Percentiles rank a stretch among this genome's conserved stretches.
Evolutionary conservation across 2,329 filamentous ascomycete species (phyloP).

Genomic region (Ceratocystis huliohia): DNA sequence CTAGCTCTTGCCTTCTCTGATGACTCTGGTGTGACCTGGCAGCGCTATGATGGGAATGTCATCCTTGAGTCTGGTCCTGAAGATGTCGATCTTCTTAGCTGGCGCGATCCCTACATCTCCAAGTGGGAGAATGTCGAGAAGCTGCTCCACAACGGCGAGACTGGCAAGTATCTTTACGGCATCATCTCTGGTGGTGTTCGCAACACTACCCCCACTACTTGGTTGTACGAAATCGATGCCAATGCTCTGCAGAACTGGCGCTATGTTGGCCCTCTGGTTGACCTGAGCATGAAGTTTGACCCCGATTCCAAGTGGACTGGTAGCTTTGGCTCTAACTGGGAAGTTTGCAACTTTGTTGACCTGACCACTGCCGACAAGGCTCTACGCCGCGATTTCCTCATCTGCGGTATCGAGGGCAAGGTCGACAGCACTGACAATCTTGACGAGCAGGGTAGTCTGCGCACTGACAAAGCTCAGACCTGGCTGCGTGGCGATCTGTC

Average conservation of each 20-base stretch:
- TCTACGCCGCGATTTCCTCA: constrained; percentile 12
- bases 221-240: constrained; percentile 23
- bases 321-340: constrained; percentile 17
- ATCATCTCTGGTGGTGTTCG: constrained; percentile 30
- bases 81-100: constrained; percentile 23
- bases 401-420: constrained; percentile 17
- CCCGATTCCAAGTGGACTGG: constrained; percentile 18
- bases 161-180: constrained; percentile 28
- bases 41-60: constrained; percentile 23
- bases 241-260: constrained; percentile 22
- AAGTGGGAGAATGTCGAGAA: constrained; percentile 22
- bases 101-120: constrained; percentile 25
- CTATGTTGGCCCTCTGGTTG: constrained; percentile 21
- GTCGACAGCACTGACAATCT: constrained; percentile 1
- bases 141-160: constrained; percentile 20
- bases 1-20: constrained; percentile 33
- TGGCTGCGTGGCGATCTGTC: constrained; percentile 14
- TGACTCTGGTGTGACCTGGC: constrained; percentile 26
- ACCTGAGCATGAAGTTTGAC: constrained; percentile 12
- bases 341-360: constrained; percentile 19
- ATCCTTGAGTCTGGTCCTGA: constrained; percentile 22
- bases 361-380: constrained; percentile 4
- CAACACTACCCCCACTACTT: constrained; percentile 22
- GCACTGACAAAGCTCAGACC: constrained; percentile 15
- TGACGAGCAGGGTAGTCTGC: constrained; percentile 9